Evolutionary conservation across 257 asterid species (phyloP).

Genomic region (Solanum habrochaites): DNA sequence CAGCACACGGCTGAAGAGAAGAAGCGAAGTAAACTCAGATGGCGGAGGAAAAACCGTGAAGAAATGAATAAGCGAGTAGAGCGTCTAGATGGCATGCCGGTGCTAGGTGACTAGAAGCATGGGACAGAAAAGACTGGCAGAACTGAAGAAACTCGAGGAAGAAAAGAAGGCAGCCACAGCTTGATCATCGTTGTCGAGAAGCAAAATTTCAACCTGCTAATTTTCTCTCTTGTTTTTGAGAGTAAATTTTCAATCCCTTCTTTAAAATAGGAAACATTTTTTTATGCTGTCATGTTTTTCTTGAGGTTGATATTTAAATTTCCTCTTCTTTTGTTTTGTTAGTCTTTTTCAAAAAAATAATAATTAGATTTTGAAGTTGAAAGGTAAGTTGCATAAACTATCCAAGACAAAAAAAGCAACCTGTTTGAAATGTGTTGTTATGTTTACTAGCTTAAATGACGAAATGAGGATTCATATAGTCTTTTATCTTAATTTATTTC

Average conservation of each 20-base stretch:
- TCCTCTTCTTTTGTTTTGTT: not conserved
- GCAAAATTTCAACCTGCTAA: not conserved
- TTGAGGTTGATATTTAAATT: too few relatives aligned
- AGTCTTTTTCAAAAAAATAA: not conserved
- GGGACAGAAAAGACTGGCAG: slow-evolving; percentile 77
- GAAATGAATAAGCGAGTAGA: slow-evolving; percentile 58
- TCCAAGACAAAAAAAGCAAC: not conserved
- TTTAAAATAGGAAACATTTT: not conserved
- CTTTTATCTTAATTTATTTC: too few relatives aligned
- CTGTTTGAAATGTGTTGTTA: not conserved
- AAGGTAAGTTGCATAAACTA: not conserved
- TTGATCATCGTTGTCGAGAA: not conserved
- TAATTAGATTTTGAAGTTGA: not conserved
- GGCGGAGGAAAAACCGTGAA: slow-evolving; percentile 69
- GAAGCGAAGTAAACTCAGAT: slow-evolving; percentile 66
- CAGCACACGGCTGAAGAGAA: slow-evolving; percentile 45
- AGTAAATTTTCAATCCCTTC: not conserved
- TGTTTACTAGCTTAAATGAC: not conserved
- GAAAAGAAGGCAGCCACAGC: slow-evolving; percentile 50
- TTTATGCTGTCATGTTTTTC: not conserved
- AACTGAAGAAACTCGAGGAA: slow-evolving; percentile 69
- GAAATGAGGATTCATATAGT: too few relatives aligned
- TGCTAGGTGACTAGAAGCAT: slow-evolving; percentile 90
- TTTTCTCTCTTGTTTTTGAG: not conserved
- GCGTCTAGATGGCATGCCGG: slow-evolving; percentile 93